These are phyloP conservation scores for Fraxinus paxiana DNA, from an alignment of 305 asterid species.

Conservation along the genomic window DNA sequence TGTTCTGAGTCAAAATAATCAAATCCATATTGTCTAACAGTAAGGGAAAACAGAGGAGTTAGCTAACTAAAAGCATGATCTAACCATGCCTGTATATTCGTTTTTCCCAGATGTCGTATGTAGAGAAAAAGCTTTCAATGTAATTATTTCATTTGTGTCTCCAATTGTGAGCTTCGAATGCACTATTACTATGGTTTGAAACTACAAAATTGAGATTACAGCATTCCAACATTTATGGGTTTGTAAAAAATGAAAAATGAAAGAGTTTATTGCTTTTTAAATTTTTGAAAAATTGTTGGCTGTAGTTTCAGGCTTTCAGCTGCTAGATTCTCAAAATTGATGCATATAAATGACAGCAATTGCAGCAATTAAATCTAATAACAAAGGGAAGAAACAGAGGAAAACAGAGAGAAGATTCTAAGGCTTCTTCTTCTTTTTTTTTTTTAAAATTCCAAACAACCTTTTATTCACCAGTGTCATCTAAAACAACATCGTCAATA, in stretches of 20 bases:
- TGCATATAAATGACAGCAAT: background rate
- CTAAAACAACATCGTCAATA: background rate
- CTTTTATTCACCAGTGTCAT: background rate
- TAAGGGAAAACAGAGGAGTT: background rate
- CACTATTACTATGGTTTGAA: background rate
- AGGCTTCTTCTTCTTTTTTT: background rate
- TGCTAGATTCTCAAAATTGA: background rate
- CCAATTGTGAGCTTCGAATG: background rate
- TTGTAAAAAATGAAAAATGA: background rate
- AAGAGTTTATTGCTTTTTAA: background rate
- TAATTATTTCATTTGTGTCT: background rate
- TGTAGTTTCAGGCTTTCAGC: background rate
- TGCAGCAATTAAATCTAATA: background rate
- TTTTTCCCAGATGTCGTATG: background rate
- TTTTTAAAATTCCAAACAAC: no score
- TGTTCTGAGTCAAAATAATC: background rate
- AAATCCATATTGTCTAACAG: background rate
- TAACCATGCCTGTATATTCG: background rate
- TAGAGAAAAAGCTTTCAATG: background rate
- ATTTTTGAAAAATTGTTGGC: background rate
- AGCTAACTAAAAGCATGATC: background rate
- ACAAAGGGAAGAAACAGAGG: background rate
- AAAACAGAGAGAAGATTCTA: background rate
- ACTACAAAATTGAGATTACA: background rate
- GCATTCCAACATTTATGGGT: background rate